A percentile compares a stretch with the other conserved stretches of the same genome.
Conservation (phyloP, 2,329 filamentous ascomycete genomes). For the Fusarium nanum region DNA sequence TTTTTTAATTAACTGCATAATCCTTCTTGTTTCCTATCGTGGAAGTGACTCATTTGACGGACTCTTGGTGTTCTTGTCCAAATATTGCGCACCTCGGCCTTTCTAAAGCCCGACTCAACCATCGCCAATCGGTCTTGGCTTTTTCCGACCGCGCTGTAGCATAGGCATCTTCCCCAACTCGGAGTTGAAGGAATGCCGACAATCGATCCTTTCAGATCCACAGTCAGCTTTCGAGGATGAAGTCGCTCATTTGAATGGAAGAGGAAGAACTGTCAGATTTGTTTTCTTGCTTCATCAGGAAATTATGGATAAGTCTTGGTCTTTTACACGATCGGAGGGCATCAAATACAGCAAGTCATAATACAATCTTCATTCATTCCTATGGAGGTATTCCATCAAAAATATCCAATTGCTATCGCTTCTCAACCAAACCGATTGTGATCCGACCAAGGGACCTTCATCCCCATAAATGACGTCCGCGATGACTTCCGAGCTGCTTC, state of each 20-base stretch:
- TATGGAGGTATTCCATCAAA: too few species aligned
- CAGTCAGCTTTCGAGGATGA: neutral
- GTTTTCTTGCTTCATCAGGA: too few species aligned
- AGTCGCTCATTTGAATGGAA: too few species aligned
- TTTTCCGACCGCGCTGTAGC: neutral
- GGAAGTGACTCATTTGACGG: slow-evolving; percentile 7
- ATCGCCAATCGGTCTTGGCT: neutral
- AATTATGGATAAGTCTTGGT: too few species aligned
- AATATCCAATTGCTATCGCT: neutral
- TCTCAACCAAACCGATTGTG: neutral
- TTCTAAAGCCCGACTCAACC: neutral
- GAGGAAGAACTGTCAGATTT: too few species aligned
- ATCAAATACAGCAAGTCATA: neutral
- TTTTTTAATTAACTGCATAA: neutral
- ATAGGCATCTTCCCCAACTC: neutral
- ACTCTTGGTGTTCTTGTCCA: neutral
- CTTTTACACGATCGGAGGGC: neutral
- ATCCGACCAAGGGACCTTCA: slow-evolving; percentile 33
- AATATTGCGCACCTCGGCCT: slow-evolving; percentile 14
- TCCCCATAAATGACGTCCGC: slow-evolving; percentile 26
- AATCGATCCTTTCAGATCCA: neutral
- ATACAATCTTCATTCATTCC: neutral
- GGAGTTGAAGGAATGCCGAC: neutral
- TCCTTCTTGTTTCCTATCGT: neutral
- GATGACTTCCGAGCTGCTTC: slow-evolving; percentile 11